Evolutionary conservation across 805 yeast genomes (phyloP).

Genomic region (Pichia cabralensis): DNA sequence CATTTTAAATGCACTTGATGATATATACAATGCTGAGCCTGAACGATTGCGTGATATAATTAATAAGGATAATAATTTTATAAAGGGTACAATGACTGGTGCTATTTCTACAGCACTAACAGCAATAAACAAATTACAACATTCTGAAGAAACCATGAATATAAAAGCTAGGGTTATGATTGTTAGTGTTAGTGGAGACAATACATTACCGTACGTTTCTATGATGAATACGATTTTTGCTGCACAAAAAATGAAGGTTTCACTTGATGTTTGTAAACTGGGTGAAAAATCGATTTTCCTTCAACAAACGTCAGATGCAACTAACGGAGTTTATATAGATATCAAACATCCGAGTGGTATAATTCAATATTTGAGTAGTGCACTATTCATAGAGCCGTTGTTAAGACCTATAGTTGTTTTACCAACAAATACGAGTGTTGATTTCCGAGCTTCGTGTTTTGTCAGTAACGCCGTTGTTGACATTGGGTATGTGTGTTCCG

Average conservation of each 20-base stretch:
- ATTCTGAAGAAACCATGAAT: constrained; percentile 32
- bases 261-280: constrained; percentile 84
- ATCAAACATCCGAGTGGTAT: constrained; percentile 65
- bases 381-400: constrained; percentile 79
- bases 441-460: constrained; percentile 91
- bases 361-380: constrained; percentile 72
- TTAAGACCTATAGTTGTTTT: constrained; percentile 65
- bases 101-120: constrained; percentile 78
- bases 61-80: constrained; percentile 22
- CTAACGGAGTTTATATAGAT: constrained; percentile 76
- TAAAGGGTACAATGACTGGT: constrained; percentile 52
- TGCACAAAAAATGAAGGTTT: constrained; percentile 83
- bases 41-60: constrained; percentile 14
- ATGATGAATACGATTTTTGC: constrained; percentile 94
- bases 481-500: constrained; percentile 90
- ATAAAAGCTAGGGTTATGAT: constrained; percentile 59
- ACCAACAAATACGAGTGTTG: constrained; percentile 79
- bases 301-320: constrained; percentile 94
- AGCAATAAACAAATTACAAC: constrained; percentile 60
- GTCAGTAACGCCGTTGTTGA: constrained; percentile 85
- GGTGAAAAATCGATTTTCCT: constrained; percentile 66
- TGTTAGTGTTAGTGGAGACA: constrained; percentile 61
- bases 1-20: constrained; percentile 49
- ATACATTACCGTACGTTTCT: constrained; percentile 75
- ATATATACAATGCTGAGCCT: constrained; percentile 29